phyloP scores from a whole-genome alignment of 305 asterid species.

The Withania somnifera region DNA sequence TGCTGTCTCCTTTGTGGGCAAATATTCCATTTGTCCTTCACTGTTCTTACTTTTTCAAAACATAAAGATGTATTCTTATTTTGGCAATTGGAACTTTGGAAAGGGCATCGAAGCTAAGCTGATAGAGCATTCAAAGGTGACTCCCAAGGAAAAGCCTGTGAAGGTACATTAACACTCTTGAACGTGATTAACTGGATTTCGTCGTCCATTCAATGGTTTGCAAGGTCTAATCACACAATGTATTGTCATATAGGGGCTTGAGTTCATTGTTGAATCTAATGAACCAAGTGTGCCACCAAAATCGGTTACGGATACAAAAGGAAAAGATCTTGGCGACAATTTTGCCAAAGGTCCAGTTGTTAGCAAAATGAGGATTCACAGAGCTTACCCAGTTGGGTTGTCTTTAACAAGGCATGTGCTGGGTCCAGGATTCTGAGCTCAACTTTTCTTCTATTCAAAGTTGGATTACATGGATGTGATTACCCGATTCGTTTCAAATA shows the following conservation, averaged over 20 bases:
- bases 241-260: constrained; percentile 47
- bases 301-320: constrained; percentile 16
- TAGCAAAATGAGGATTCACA: constrained; percentile 57
- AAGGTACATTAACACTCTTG: constrained; percentile 20
- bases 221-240: constrained; percentile 8
- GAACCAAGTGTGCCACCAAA: constrained; percentile 26
- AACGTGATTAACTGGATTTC: neutral
- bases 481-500: neutral
- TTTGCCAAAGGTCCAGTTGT: constrained; percentile 16
- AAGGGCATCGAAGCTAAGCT: constrained; percentile 44
- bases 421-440: constrained; percentile 5
- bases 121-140: constrained; percentile 28
- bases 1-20: neutral
- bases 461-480: neutral
- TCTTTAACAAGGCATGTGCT: constrained; percentile 32
- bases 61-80: neutral
- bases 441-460: neutral
- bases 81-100: neutral
- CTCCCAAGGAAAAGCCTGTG: constrained; percentile 19
- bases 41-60: neutral
- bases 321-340: constrained; percentile 11
- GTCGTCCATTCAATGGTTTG: neutral
- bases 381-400: constrained; percentile 52
- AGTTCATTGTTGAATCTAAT: constrained; percentile 38
- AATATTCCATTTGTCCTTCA: neutral